phyloP scores from a whole-genome alignment of 2,329 filamentous ascomycete species.

The Capronia coronata region DNA sequence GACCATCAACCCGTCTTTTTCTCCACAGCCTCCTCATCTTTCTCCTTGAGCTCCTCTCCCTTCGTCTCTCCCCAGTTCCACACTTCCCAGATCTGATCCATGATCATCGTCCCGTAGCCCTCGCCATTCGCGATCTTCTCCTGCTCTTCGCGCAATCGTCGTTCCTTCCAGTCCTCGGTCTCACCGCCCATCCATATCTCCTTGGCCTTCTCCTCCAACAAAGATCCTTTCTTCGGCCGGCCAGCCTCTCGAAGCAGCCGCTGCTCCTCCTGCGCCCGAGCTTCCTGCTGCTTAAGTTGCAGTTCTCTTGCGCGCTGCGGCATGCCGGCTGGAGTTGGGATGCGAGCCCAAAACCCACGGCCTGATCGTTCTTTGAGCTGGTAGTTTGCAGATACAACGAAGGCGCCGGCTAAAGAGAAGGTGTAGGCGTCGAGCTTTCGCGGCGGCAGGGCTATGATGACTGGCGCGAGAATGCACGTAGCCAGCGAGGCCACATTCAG shows the following conservation, averaged over 20 bases:
- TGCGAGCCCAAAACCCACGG: slow-evolving; percentile 34
- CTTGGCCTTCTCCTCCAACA: slow-evolving; percentile 19
- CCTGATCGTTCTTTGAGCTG: slow-evolving; percentile 40
- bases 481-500: slow-evolving; percentile 43
- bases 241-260: slow-evolving; percentile 28
- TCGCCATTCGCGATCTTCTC: slow-evolving; percentile 36
- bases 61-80: slow-evolving; percentile 31
- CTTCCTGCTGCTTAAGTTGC: slow-evolving; percentile 13
- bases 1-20: slow-evolving; percentile 14
- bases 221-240: neutral
- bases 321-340: slow-evolving; percentile 18
- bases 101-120: slow-evolving; percentile 42
- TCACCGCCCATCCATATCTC: slow-evolving; percentile 35
- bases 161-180: slow-evolving; percentile 36
- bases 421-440: slow-evolving; percentile 59
- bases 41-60: slow-evolving; percentile 20
- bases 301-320: slow-evolving; percentile 12
- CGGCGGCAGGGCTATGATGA: slow-evolving; percentile 52
- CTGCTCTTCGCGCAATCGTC: slow-evolving; percentile 36
- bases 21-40: slow-evolving; percentile 23
- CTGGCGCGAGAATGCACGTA: slow-evolving; percentile 48
- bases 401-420: slow-evolving; percentile 46
- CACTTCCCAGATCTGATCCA: slow-evolving; percentile 40
- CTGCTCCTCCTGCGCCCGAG: slow-evolving; percentile 10
- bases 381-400: slow-evolving; percentile 46